Percentiles rank a stretch among this genome's conserved stretches.
Evolutionary conservation across 805 yeast species (phyloP).

Genomic region (Torulaspora indica): DNA sequence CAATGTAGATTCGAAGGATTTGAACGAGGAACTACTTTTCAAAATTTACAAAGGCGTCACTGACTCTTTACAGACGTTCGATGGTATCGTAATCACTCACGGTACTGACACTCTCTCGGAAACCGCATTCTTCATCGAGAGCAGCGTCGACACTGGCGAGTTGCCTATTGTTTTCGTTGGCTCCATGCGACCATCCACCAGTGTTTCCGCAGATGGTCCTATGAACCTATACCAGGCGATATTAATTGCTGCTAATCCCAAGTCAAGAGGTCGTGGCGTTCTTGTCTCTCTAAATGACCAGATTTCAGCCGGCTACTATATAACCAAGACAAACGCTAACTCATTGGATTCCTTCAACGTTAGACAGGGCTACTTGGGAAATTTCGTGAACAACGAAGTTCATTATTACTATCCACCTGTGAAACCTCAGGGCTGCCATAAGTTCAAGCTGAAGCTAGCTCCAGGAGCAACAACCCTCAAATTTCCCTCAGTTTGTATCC

Average conservation of each 20-base stretch:
- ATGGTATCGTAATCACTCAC: conserved; percentile 62
- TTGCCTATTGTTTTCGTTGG: conserved; percentile 67
- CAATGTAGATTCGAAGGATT: conserved; percentile 57
- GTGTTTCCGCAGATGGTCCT: conserved; percentile 67
- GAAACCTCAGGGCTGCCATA: conserved; percentile 48
- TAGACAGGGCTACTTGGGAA: conserved; percentile 68
- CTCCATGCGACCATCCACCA: conserved; percentile 69
- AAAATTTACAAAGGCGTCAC: conserved; percentile 45
- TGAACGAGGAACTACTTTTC: conserved; percentile 44
- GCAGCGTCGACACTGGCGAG: conserved; percentile 41
- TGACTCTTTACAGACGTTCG: conserved; percentile 42
- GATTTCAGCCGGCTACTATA: conserved; percentile 64
- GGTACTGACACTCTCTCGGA: conserved; percentile 71
- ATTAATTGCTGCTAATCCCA: conserved; percentile 51
- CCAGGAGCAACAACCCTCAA: conserved; percentile 11
- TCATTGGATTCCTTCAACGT: conserved; percentile 65
- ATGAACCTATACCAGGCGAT: conserved; percentile 69
- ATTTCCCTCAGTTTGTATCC: conserved; percentile 44
- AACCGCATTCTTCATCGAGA: conserved; percentile 59
- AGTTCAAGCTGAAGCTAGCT: conserved; percentile 39
- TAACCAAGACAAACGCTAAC: conserved; percentile 67
- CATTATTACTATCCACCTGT: conserved; percentile 62
- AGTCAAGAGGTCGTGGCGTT: conserved; percentile 54
- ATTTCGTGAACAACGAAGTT: conserved; percentile 60
- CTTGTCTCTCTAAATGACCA: conserved; percentile 63